A percentile compares a stretch with the other conserved stretches of the same genome.
Evolutionary conservation across 2,329 filamentous ascomycete species (phyloP).

Genomic region (Sarocladiaceae sp.): DNA sequence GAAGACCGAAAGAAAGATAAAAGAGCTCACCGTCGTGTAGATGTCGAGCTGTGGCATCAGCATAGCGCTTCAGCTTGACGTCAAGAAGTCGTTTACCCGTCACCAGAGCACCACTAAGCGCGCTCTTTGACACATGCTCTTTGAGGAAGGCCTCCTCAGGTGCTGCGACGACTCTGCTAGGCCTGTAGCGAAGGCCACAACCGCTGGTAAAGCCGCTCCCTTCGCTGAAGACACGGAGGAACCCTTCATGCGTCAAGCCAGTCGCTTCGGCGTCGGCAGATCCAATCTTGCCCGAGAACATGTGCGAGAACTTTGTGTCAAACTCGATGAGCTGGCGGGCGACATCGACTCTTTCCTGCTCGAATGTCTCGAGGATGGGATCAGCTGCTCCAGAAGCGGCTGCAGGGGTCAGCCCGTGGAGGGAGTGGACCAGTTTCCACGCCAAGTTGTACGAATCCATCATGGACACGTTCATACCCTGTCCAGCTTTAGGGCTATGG

Average conservation of each 20-base stretch:
- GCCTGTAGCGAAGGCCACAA: slow-evolving; percentile 11
- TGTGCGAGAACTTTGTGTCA: slow-evolving; percentile 12
- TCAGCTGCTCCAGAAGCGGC: not conserved
- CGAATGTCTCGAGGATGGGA: slow-evolving; percentile 6
- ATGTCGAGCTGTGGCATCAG: slow-evolving; percentile 11
- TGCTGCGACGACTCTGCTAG: slow-evolving; percentile 4
- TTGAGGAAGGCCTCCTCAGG: not conserved
- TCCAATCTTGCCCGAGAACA: slow-evolving; percentile 16
- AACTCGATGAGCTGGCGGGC: slow-evolving; percentile 7
- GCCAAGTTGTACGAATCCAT: slow-evolving; percentile 54
- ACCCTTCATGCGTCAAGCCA: slow-evolving; percentile 15
- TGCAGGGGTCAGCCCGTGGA: slow-evolving; percentile 1
- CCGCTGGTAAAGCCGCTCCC: slow-evolving; percentile 13
- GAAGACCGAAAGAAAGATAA: not conserved
- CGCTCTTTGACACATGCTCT: not conserved
- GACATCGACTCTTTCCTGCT: slow-evolving; percentile 6
- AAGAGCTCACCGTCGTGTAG: slow-evolving; percentile 12
- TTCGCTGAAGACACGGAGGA: slow-evolving; percentile 14
- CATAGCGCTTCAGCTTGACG: slow-evolving; percentile 11
- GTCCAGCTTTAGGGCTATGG: slow-evolving; percentile 53
- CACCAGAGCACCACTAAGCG: slow-evolving; percentile 8
- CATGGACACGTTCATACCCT: slow-evolving; percentile 66
- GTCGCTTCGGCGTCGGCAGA: slow-evolving; percentile 8
- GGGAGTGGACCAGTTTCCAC: slow-evolving; percentile 41
- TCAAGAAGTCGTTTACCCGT: slow-evolving; percentile 10